Evolutionary conservation across 2,329 filamentous ascomycete genomes (phyloP), one percentile per base, ranked within the genome.

Genomic region (Sarocladiaceae sp.): DNA sequence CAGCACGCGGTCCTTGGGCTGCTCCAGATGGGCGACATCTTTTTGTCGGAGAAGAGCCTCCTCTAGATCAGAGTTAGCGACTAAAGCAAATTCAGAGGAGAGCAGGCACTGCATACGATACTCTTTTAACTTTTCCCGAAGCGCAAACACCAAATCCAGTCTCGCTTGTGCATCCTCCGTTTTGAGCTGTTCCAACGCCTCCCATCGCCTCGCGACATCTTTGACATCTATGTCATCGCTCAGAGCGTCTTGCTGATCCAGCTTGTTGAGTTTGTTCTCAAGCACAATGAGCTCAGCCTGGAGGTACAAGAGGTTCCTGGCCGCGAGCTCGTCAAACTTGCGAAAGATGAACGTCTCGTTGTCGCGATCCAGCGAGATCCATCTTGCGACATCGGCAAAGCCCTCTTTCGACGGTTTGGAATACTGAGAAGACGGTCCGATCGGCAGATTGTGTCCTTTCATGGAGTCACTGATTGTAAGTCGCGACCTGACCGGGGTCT

Each of bases 251-350:
- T 5, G 17, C 25, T 20, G 13, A 18, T 53, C 42, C 3, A 48
- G 22, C 13, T 48, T 17, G 7, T 48, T 18, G 4, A 48, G 28
- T 17, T 17, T 11, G 13, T 26, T 35, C 44, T 53, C 42, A 5
- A 53, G 20, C 12, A 22, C 42, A 10, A 33, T n/a, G 7, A 53
- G 23, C 35, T 50, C 51, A 25, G 12, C 25, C 26, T 53, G 42
- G 15, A 53, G 18, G 28, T 50, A 50, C n/a, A 53, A 26, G 6
- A 53, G 33, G 7, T 44, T 50, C 22, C 42, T 17, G 11, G 42
- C 51, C 11, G 51, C 33, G n/a, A 53, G 44, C 29, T 25, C n/a
- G 4, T 53, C 44, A 25, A 53, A 53, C 17, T 35, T 44, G 7
- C 44, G 37, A 25, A 53, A 50, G 7, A 53, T 50, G 22, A 33